These are phyloP conservation scores for Podila horticola DNA, from an alignment of 192 early-diverging fungal species.

Conservation along the genomic window DNA sequence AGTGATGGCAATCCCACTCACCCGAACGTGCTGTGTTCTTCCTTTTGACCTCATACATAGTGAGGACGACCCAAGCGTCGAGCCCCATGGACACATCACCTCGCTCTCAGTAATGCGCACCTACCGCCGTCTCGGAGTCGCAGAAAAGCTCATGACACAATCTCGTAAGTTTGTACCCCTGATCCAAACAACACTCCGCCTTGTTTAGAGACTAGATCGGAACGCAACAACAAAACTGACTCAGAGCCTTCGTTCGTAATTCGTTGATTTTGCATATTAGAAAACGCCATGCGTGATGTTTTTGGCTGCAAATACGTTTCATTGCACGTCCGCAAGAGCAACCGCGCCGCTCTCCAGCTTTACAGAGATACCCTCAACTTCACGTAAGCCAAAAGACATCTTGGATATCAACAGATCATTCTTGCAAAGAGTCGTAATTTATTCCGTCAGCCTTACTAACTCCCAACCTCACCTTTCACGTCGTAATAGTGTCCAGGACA, in stretches of 20 bases:
- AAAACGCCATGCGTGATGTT: conserved; percentile 85
- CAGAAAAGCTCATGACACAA: conserved; percentile 97
- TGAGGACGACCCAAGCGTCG: conserved; percentile 83
- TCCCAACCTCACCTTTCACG: too few relatives aligned
- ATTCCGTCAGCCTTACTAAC: too few relatives aligned
- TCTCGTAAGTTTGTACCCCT: conserved; percentile 65
- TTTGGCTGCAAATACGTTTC: conserved; percentile 91
- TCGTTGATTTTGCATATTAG: conserved; percentile 4
- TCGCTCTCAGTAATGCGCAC: conserved; percentile 96
- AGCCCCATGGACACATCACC: conserved; percentile 95
- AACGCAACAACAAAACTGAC: not conserved
- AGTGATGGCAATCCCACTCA: not conserved
- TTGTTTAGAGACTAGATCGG: not conserved
- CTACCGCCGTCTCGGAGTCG: conserved; percentile 95
- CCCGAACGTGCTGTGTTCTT: conserved; percentile 9
- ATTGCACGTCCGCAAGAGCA: conserved; percentile 94
- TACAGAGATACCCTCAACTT: conserved; percentile 96
- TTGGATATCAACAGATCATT: too few relatives aligned
- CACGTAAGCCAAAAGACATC: conserved; percentile 55
- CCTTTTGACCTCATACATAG: conserved; percentile 56
- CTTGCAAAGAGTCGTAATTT: too few relatives aligned
- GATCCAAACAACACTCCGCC: not conserved
- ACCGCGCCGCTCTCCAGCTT: conserved; percentile 91
- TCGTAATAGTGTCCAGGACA: conserved; percentile 74
- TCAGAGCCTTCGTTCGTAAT: not conserved